These are phyloP conservation scores for Colletotrichum trifolii DNA, from an alignment of 2,329 filamentous ascomycete genomes.

Conservation along the genomic window DNA sequence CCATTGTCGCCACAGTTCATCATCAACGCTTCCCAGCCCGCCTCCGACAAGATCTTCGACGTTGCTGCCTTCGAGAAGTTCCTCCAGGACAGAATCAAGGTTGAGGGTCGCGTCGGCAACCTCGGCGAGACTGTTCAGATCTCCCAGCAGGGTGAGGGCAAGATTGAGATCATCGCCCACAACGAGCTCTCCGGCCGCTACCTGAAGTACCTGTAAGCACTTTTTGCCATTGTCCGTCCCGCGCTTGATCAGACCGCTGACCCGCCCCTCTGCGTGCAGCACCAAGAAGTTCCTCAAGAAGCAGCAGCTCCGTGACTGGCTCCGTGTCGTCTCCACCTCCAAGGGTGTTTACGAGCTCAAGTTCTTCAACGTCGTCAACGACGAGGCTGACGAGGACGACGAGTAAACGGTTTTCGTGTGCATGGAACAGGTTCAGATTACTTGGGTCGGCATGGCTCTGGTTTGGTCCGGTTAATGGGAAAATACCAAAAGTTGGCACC, in stretches of 20 bases:
- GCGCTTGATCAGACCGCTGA: conserved; percentile 5
- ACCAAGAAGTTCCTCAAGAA: conserved; percentile 99
- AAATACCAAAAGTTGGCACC: conserved; percentile 38
- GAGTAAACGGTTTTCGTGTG: conserved; percentile 71
- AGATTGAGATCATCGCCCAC: conserved; percentile 97
- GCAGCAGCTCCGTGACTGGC: conserved; percentile 99
- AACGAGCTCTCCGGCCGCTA: conserved; percentile 98
- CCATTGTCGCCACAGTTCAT: conserved; percentile 75
- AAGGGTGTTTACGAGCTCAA: conserved; percentile 99
- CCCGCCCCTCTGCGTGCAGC: conserved; percentile 56
- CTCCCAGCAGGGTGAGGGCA: conserved; percentile 91
- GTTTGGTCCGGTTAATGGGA: conserved; percentile 36
- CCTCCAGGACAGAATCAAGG: conserved; percentile 99
- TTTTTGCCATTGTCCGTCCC: background rate
- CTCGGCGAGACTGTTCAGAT: conserved; percentile 93
- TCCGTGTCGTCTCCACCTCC: conserved; percentile 97
- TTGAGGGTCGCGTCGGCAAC: conserved; percentile 98
- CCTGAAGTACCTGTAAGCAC: conserved; percentile 96
- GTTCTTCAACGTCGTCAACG: conserved; percentile 99
- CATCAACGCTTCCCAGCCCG: conserved; percentile 99
- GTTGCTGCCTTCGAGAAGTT: conserved; percentile 99
- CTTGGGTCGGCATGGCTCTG: conserved; percentile 36
- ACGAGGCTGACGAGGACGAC: conserved; percentile 97
- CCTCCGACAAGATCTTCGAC: conserved; percentile 99
- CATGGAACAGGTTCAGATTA: conserved; percentile 33